Evolutionary conservation across 2,329 filamentous ascomycete genomes (phyloP), one percentile per base, ranked within the genome.

Genomic region (Pseudogymnoascus sp.): DNA sequence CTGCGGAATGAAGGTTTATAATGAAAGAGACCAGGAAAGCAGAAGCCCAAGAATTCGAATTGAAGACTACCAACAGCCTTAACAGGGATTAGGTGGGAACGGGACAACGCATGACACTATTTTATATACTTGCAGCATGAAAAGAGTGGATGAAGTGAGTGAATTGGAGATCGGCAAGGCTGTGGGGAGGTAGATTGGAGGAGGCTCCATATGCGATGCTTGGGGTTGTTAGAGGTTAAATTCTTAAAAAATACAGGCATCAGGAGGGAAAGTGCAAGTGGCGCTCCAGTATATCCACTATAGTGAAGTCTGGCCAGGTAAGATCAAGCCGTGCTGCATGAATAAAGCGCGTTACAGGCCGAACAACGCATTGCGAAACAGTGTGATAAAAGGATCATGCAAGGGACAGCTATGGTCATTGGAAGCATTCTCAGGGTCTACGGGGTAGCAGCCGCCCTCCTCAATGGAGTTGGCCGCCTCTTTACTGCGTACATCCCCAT

Each of bases 1-100:
- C 21, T 56, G 50, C 50, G 50, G 50, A 56, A 33, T 56, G 50
- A 56, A 56, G 50, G 50, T 33, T 33, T 56, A 56, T 56, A 56
- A 33, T 29, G 50, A 33, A 21, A 56, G 50, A 56, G 29, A 33
- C 50, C 29, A 33, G 11, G 26, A 19, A 33, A 33, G 26, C 42
- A 33, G n/a, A 53, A 17, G 29, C 29, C 7, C 50, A 56, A n/a
- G 50, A 56, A 56, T 33, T 56, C 10, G 50, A 56, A 33, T 56
- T 17, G 50, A 56, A 56, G 50, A 56, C 50, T 33, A 56, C 29
- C 10, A 56, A 21, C 50, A 33, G 50, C 17, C 50, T 56, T 56
- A 33, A 56, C 50, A 56, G 50, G 50, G 50, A 56, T 56, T 56
- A 56, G 50, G 50, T 19, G 17, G n/a, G 50, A 56, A 33, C 2